Percentiles rank a stretch among this genome's conserved stretches.
Conservation (phyloP, 1,284 basidiomycete genomes). For the Xerocomus nothofagi region DNA sequence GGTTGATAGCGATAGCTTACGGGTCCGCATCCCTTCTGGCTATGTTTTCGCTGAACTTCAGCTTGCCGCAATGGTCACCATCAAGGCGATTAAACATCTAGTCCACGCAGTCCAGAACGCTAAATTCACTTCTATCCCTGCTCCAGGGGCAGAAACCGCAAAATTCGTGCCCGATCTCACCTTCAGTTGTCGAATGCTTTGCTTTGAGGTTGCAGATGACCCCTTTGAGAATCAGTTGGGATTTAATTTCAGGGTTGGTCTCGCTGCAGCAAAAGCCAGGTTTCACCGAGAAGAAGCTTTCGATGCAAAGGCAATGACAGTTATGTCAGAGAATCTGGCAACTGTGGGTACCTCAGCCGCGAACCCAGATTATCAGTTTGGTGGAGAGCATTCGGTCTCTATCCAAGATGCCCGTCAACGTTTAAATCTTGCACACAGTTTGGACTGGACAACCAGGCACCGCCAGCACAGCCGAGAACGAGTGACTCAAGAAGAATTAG, state of each 20-base stretch:
- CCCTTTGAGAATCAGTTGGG: slow-evolving; percentile 82
- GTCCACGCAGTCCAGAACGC: slow-evolving; percentile 47
- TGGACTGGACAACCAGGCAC: slow-evolving; percentile 73
- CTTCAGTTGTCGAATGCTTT: slow-evolving; percentile 60
- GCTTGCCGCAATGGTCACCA: slow-evolving; percentile 59
- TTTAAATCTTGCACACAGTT: slow-evolving; percentile 73
- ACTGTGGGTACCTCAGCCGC: slow-evolving; percentile 19
- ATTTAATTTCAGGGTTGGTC: slow-evolving; percentile 77
- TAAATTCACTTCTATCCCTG: slow-evolving; percentile 47
- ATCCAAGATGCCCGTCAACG: slow-evolving; percentile 74
- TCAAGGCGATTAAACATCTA: slow-evolving; percentile 73
- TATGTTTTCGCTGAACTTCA: slow-evolving; percentile 77
- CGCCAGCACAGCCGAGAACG: slow-evolving; percentile 40
- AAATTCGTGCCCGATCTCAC: slow-evolving; percentile 70
- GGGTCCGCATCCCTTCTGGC: slow-evolving; percentile 78
- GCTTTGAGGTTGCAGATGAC: slow-evolving; percentile 87
- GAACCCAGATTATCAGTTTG: slow-evolving; percentile 54
- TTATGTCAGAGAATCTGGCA: slow-evolving; percentile 43
- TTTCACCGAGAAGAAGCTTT: slow-evolving; percentile 83
- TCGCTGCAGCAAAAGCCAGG: slow-evolving; percentile 74
- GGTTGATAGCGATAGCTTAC: slow-evolving; percentile 64
- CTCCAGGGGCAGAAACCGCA: slow-evolving; percentile 67
- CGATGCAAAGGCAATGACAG: slow-evolving; percentile 69
- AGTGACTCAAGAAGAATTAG: slow-evolving; percentile 27
- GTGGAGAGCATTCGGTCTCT: slow-evolving; percentile 62